Evolutionary conservation across 2,329 filamentous ascomycete species (phyloP), one percentile per base, ranked within the genome.

Genomic region (Aureobasidium pullulans): DNA sequence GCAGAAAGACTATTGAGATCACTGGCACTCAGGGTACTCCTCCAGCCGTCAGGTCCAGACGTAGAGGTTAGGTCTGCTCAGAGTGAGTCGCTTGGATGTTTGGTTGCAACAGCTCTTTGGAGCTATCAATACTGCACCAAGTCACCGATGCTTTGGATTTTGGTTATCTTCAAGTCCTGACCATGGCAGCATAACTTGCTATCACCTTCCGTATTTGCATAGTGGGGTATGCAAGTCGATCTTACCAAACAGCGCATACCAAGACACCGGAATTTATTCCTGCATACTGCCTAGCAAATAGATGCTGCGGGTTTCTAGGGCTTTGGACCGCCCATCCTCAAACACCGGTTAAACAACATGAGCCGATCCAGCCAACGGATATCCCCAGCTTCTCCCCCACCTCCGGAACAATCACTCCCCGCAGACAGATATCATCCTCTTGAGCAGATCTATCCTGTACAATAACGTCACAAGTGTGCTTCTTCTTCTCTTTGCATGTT

Each of bases 1-100:
- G 67, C 15, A 64, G 63, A 50, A 65, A 61, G 61, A 65, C 60
- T 28, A 47, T 69, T 1, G 68, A 70, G 34, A 40, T 57, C 3
- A 48, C 54, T n/a, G 53, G 53, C 16, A 46, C 42, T 1, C 39
- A 56, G 16, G 48, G 32, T 23, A 36, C 54, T 19, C 43, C 54
- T 40, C 43, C 44, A 10, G 39, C 42, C 7, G 54, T 48, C 23
- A 57, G 54, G 40, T 47, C 42, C n/a, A 57, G 54, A 57, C 54
- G 54, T 29, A 57, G 54, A 36, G 54, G 54, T 48, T 57, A 43
- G 36, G 16, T 40, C 9, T 31, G 23, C 13, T 23, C 6, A 6
- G 4, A 3, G 11, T 13, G 13, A 28, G 2, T 49, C 10, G 3
- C 9, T 7, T 37, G n/a, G 10, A n/a, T 31, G 15, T 37, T 49